Conservation (phyloP, 768 basidiomycete genomes). For the Multifurca ochricompacta region DNA sequence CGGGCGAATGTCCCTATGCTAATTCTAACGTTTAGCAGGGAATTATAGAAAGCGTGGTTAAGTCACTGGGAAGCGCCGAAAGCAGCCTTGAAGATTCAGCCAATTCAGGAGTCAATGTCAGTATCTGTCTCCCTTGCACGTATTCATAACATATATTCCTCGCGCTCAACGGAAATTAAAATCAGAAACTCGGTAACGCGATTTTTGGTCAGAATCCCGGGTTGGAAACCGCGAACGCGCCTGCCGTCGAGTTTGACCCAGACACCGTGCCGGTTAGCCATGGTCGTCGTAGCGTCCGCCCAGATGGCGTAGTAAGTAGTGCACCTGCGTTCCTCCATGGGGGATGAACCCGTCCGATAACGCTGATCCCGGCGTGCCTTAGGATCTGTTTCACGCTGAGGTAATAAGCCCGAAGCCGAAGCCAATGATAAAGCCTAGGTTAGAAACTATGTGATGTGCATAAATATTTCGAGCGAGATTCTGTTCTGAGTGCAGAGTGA, state of each 20-base stretch:
- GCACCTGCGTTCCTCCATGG: neutral
- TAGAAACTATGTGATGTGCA: no score
- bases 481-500: no score
- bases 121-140: neutral
- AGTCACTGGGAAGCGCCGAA: neutral
- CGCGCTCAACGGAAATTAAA: neutral
- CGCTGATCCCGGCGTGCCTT: neutral
- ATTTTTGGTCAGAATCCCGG: constrained; percentile 3
- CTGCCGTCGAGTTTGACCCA: neutral
- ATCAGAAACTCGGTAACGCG: neutral
- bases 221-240: neutral
- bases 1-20: no score
- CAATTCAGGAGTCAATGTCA: neutral
- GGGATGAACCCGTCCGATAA: neutral
- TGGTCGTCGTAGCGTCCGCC: constrained; percentile 5
- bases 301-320: neutral
- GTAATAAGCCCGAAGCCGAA: neutral
- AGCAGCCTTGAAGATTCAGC: neutral
- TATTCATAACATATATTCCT: neutral
- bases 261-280: neutral
- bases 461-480: no score
- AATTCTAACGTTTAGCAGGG: neutral
- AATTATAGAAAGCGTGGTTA: neutral
- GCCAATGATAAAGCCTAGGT: neutral
- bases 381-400: neutral